phyloP scores from a whole-genome alignment of 2,329 filamentous ascomycete genomes.

The Trichoderma endophyticum region DNA sequence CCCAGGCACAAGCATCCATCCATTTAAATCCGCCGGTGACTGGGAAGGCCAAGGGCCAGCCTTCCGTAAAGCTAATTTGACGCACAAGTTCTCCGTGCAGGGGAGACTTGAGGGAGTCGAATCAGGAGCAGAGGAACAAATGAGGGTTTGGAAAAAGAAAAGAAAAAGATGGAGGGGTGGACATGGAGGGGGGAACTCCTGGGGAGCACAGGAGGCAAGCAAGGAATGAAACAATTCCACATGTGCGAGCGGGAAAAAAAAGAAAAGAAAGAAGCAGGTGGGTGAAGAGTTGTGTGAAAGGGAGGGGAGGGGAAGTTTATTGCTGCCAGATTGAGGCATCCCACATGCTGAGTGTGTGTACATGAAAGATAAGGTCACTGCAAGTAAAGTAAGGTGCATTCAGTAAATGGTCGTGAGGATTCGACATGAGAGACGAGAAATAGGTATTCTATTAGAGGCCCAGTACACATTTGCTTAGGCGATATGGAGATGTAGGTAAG shows the following conservation, averaged over 20 bases:
- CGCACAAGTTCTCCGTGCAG: conserved; percentile 7
- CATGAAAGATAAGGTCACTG: background rate
- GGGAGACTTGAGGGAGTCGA: background rate
- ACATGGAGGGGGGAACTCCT: background rate
- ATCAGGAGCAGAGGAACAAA: background rate
- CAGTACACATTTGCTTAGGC: background rate
- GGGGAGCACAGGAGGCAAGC: background rate
- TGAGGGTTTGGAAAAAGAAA: background rate
- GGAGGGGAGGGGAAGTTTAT: background rate
- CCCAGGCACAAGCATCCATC: conserved; percentile 14
- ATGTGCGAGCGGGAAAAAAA: background rate
- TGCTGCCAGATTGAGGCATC: background rate
- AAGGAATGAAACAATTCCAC: background rate
- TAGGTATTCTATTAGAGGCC: background rate
- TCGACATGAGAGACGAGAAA: background rate
- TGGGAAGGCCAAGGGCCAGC: background rate
- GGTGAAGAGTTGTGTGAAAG: background rate
- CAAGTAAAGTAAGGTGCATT: background rate
- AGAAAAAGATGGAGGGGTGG: background rate
- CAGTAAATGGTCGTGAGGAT: background rate
- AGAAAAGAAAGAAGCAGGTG: background rate
- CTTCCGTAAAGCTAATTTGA: background rate
- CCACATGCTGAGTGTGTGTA: background rate
- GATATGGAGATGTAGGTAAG: background rate
- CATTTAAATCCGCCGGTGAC: background rate